These are phyloP conservation scores for Suillus placidus DNA, from an alignment of 768 basidiomycete species.

Conservation along the genomic window DNA sequence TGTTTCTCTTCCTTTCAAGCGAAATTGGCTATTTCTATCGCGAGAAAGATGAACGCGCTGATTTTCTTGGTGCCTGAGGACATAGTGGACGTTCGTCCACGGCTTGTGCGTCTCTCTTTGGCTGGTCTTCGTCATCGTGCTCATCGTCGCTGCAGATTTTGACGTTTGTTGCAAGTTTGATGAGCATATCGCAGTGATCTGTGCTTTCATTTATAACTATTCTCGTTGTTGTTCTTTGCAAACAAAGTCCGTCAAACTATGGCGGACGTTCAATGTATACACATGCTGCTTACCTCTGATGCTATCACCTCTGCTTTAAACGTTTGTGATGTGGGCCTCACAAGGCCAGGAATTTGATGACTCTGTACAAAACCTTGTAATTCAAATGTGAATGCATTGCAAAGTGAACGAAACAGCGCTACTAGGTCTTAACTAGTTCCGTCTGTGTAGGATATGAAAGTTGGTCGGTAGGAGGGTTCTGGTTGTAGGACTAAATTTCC, in stretches of 20 bases:
- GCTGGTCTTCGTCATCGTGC: not conserved
- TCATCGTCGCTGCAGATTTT: constrained; percentile 61
- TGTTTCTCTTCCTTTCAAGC: constrained; percentile 48
- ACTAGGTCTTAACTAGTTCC: constrained; percentile 11
- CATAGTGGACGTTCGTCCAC: constrained; percentile 91
- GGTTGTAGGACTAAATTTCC: constrained; percentile 65
- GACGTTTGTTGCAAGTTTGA: constrained; percentile 94
- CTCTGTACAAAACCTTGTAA: not conserved
- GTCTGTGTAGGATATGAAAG: constrained; percentile 7
- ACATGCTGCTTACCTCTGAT: not conserved
- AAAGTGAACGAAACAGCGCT: constrained; percentile 2
- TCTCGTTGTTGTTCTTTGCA: not conserved
- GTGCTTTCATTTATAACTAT: constrained; percentile 5
- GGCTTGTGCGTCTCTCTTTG: constrained; percentile 61
- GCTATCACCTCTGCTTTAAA: not conserved
- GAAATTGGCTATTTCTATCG: constrained; percentile 96
- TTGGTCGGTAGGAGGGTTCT: constrained; percentile 3
- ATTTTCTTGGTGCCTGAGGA: constrained; percentile 98
- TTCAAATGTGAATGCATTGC: not conserved
- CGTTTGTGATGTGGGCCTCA: not conserved
- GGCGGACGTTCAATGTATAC: too few species aligned
- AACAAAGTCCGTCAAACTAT: not conserved
- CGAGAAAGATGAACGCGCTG: constrained; percentile 94
- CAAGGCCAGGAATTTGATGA: not conserved
- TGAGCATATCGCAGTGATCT: constrained; percentile 61